A percentile compares a stretch with the other conserved stretches of the same genome.
Evolutionary conservation across 495 filamentous ascomycete genomes (phyloP).

Genomic region (Penicillium manginii): DNA sequence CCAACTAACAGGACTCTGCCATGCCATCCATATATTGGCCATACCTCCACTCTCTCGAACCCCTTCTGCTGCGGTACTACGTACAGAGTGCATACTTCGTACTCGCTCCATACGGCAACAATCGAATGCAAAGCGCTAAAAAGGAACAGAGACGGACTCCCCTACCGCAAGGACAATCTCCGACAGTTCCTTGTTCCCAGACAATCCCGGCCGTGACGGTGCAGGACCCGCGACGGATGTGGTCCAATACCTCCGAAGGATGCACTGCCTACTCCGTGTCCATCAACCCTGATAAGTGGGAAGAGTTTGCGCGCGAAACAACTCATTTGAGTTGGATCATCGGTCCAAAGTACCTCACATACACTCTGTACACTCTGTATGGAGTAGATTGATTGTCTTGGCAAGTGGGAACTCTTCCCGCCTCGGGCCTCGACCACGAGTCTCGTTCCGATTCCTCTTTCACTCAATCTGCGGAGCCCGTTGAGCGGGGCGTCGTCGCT

Average conservation of each 20-base stretch:
- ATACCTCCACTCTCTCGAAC: too few species aligned
- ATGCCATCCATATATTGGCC: too few species aligned
- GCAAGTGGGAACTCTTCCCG: conserved; percentile 19
- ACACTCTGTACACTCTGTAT: not conserved
- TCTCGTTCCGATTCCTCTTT: conserved; percentile 1
- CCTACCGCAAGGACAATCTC: conserved; percentile 9
- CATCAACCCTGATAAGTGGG: not conserved
- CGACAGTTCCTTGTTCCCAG: conserved; percentile 6
- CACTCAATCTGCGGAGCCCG: conserved; percentile 20
- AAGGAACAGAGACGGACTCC: not conserved
- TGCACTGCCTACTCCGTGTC: not conserved
- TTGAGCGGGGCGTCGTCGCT: conserved; percentile 7
- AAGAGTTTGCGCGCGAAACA: not conserved
- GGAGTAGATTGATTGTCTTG: conserved; percentile 22
- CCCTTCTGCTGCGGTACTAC: too few species aligned
- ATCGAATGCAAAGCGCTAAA: too few species aligned
- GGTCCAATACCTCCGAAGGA: not conserved
- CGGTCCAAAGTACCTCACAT: not conserved
- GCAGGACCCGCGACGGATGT: conserved; percentile 4
- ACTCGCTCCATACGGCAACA: too few species aligned
- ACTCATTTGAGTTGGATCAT: conserved; percentile 6
- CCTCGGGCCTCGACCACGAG: conserved; percentile 25
- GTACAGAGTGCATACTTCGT: too few species aligned
- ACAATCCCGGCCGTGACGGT: not conserved
- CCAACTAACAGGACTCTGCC: too few species aligned